phyloP scores from a whole-genome alignment of 2,329 filamentous ascomycete species.

The Penicillium sp. region DNA sequence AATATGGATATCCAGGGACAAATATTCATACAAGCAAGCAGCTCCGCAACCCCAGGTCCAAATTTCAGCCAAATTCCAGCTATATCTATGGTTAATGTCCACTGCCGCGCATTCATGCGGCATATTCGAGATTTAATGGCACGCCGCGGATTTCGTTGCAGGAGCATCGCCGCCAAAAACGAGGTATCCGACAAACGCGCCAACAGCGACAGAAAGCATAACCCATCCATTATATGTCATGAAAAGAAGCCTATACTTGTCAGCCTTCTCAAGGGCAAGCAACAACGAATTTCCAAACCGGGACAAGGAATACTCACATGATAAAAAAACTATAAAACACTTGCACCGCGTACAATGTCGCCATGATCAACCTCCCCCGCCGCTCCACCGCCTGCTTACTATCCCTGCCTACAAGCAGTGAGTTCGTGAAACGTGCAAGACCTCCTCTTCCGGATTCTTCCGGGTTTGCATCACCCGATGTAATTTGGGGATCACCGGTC shows the following conservation, averaged over 20 bases:
- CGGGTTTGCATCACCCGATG: background rate
- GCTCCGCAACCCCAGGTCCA: too few species aligned
- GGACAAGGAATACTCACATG: slow-evolving; percentile 65
- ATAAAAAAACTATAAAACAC: slow-evolving; percentile 99
- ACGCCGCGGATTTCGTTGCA: slow-evolving; percentile 81
- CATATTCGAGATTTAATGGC: slow-evolving; percentile 61
- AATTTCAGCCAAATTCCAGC: too few species aligned
- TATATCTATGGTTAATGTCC: too few species aligned
- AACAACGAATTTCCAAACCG: background rate
- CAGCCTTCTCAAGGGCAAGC: background rate
- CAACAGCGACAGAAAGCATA: slow-evolving; percentile 85
- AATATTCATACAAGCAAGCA: too few species aligned
- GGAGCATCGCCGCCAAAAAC: slow-evolving; percentile 69
- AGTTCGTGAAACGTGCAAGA: slow-evolving; percentile 52
- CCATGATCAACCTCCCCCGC: slow-evolving; percentile 73
- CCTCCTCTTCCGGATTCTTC: slow-evolving; percentile 8
- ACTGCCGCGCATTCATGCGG: background rate
- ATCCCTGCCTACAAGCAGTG: slow-evolving; percentile 70
- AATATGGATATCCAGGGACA: too few species aligned
- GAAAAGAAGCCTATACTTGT: slow-evolving; percentile 74
- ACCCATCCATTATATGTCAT: slow-evolving; percentile 99
- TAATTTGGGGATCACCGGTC: slow-evolving; percentile 23
- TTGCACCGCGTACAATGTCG: slow-evolving; percentile 80
- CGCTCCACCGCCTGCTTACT: slow-evolving; percentile 59
- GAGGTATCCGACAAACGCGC: slow-evolving; percentile 84